Percentiles rank a stretch among this genome's conserved stretches.
phyloP scores from a whole-genome alignment of 371 early-diverging fungal species.

The Saksenaea oblongispora region DNA sequence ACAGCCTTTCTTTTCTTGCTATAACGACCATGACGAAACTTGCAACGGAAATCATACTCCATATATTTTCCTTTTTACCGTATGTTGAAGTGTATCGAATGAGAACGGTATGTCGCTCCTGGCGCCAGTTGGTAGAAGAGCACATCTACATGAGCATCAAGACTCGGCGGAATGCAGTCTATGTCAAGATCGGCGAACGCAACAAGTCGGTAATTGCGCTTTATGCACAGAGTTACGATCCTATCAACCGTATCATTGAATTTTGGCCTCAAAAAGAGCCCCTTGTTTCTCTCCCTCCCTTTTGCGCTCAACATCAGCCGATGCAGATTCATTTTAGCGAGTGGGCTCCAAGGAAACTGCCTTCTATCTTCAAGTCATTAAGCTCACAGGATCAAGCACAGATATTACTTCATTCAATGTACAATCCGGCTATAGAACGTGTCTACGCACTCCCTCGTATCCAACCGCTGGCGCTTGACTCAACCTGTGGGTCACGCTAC shows the following conservation, averaged over 20 bases:
- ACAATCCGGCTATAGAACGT: constrained; percentile 43
- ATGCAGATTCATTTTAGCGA: constrained; percentile 38
- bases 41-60: constrained; percentile 38
- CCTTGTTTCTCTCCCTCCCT: neutral
- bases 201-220: constrained; percentile 18
- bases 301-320: constrained; percentile 21
- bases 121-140: constrained; percentile 29
- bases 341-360: constrained; percentile 20
- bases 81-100: constrained; percentile 36
- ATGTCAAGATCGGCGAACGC: constrained; percentile 31
- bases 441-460: constrained; percentile 31
- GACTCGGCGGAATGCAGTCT: constrained; percentile 15
- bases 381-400: constrained; percentile 33
- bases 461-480: constrained; percentile 1
- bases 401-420: constrained; percentile 35
- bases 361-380: constrained; percentile 8
- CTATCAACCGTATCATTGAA: constrained; percentile 37
- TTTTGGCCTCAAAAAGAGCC: constrained; percentile 23
- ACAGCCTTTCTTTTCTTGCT: neutral
- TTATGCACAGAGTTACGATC: constrained; percentile 28
- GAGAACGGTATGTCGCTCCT: constrained; percentile 28
- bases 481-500: constrained; percentile 19
- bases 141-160: constrained; percentile 35
- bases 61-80: constrained; percentile 34
- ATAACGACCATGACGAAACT: constrained; percentile 6